Percentiles rank a stretch among this genome's conserved stretches.
Evolutionary conservation across 495 filamentous ascomycete species (phyloP).

Genomic region (Cercophora newfieldiana): DNA sequence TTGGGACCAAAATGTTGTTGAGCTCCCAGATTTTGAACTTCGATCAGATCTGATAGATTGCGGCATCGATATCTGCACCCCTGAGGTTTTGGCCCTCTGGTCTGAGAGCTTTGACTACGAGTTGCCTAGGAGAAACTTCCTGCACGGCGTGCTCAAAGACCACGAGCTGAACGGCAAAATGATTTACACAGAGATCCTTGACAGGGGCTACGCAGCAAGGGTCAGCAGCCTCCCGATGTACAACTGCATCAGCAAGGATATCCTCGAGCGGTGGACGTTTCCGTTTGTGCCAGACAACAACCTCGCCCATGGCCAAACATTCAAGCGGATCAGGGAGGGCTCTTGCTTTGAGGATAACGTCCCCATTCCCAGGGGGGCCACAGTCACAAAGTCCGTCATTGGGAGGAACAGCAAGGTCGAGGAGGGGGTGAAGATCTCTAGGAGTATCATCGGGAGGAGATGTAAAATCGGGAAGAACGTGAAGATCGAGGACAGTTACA

Average conservation of each 20-base stretch:
- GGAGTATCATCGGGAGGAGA: conserved; percentile 76
- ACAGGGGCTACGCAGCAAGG: conserved; percentile 76
- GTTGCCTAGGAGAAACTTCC: conserved; percentile 79
- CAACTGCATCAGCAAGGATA: conserved; percentile 84
- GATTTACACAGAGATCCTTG: conserved; percentile 85
- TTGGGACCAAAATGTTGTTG: conserved; percentile 63
- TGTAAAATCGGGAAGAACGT: conserved; percentile 87
- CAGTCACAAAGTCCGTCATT: conserved; percentile 63
- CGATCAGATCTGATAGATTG: conserved; percentile 90
- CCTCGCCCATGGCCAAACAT: conserved; percentile 71
- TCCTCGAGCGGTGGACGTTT: conserved; percentile 87
- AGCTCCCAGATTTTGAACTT: conserved; percentile 65
- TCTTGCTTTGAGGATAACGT: conserved; percentile 73
- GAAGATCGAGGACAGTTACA: conserved; percentile 73
- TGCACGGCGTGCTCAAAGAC: conserved; percentile 91
- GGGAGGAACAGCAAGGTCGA: conserved; percentile 77
- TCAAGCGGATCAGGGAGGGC: conserved; percentile 67
- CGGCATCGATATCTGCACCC: conserved; percentile 96
- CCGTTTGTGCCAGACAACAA: conserved; percentile 93
- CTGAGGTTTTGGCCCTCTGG: conserved; percentile 91
- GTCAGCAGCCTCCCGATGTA: conserved; percentile 86
- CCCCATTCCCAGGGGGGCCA: conserved; percentile 51
- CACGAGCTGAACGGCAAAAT: conserved; percentile 96
- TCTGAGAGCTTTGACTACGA: conserved; percentile 98
- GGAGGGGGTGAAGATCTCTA: conserved; percentile 63